phyloP scores from a whole-genome alignment of 1,284 basidiomycete genomes.

The Veloboletus limbatus region DNA sequence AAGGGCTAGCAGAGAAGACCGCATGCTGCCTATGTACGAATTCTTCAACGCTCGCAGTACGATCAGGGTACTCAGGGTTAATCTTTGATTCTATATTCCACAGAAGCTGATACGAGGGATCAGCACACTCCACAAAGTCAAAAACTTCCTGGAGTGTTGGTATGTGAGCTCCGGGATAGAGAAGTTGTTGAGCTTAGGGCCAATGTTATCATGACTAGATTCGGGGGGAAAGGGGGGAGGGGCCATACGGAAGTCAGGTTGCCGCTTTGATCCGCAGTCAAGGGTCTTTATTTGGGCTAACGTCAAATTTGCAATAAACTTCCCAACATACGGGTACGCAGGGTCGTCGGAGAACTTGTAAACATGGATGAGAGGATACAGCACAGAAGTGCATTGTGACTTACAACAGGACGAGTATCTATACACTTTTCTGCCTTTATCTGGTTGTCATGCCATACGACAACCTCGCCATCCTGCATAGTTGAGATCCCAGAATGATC shows the following conservation, averaged over 20 bases:
- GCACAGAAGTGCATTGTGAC: slow-evolving; percentile 11
- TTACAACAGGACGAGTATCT: slow-evolving; percentile 63
- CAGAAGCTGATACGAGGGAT: slow-evolving; percentile 52
- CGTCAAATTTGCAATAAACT: slow-evolving; percentile 73
- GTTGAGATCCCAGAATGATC: slow-evolving; percentile 9
- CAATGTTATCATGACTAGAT: slow-evolving; percentile 8
- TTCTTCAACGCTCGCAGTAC: slow-evolving; percentile 58
- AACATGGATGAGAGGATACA: slow-evolving; percentile 8
- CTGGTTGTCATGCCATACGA: slow-evolving; percentile 79
- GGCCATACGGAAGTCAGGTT: slow-evolving; percentile 55
- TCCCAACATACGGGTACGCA: slow-evolving; percentile 69
- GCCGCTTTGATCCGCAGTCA: slow-evolving; percentile 73
- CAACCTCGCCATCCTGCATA: slow-evolving; percentile 61
- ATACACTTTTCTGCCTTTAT: slow-evolving; percentile 60
- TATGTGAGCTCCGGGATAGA: slow-evolving; percentile 65
- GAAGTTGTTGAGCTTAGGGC: slow-evolving; percentile 56
- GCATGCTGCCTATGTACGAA: slow-evolving; percentile 66
- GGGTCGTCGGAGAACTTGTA: slow-evolving; percentile 52
- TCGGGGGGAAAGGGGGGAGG: background rate
- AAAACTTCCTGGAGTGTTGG: slow-evolving; percentile 74
- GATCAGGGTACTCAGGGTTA: slow-evolving; percentile 52
- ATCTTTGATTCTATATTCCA: slow-evolving; percentile 85
- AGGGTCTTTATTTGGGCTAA: slow-evolving; percentile 73
- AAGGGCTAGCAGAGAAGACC: slow-evolving; percentile 54
- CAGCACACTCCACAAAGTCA: slow-evolving; percentile 70